A percentile compares a stretch with the other conserved stretches of the same genome.
These are phyloP conservation scores for Emericellopsis cladophorae DNA, from an alignment of 2,329 filamentous ascomycete species.

Conservation along the genomic window DNA sequence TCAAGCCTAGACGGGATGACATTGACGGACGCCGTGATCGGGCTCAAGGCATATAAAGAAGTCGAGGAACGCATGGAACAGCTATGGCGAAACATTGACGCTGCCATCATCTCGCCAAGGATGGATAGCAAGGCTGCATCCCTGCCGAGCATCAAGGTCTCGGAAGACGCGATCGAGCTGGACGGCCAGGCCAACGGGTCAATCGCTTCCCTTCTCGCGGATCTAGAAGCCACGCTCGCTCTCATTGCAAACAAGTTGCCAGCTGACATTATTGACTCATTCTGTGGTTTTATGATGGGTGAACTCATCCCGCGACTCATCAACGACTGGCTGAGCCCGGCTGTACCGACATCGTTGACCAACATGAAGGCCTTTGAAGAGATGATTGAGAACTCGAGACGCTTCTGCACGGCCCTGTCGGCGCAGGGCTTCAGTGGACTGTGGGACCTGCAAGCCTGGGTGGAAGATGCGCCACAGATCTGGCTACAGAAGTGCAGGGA, in stretches of 20 bases:
- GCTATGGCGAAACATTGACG: slow-evolving; percentile 51
- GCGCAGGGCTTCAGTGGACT: slow-evolving; percentile 49
- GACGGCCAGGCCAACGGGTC: slow-evolving; percentile 28
- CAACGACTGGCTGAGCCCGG: slow-evolving; percentile 59
- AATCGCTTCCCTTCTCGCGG: slow-evolving; percentile 37
- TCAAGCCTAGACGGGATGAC: slow-evolving; percentile 31
- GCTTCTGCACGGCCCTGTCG: slow-evolving; percentile 53
- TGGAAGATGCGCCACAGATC: slow-evolving; percentile 62
- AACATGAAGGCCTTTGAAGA: slow-evolving; percentile 61
- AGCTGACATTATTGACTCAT: slow-evolving; percentile 37
- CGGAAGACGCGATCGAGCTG: slow-evolving; percentile 28
- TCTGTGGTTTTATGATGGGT: slow-evolving; percentile 61
- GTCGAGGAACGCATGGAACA: slow-evolving; percentile 45
- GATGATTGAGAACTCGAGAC: slow-evolving; percentile 49
- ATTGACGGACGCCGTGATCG: slow-evolving; percentile 40
- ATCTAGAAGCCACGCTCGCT: slow-evolving; percentile 36
- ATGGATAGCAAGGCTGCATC: slow-evolving; percentile 27
- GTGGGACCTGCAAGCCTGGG: slow-evolving; percentile 63
- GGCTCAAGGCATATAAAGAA: slow-evolving; percentile 46
- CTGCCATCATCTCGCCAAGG: slow-evolving; percentile 46
- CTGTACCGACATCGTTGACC: slow-evolving; percentile 62
- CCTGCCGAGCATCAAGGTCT: slow-evolving; percentile 25
- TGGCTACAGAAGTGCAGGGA: slow-evolving; percentile 83
- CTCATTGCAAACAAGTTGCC: slow-evolving; percentile 42
- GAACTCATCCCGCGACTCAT: slow-evolving; percentile 56